Evolutionary conservation across 2,329 filamentous ascomycete genomes (phyloP), one percentile per base, ranked within the genome.

Genomic region (Pleurostoma richardsiae): DNA sequence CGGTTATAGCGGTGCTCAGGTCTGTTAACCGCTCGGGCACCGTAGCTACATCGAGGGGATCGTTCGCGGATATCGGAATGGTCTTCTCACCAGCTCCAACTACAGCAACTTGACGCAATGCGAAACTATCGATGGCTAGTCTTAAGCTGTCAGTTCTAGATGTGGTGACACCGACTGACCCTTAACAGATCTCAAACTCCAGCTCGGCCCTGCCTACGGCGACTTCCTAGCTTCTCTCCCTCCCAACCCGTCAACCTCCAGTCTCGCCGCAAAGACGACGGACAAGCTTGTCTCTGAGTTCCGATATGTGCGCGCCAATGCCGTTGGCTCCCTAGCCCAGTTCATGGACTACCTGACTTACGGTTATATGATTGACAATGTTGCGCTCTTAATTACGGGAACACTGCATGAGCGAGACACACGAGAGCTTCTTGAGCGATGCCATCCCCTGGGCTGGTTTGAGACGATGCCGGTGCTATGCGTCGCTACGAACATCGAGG

Each of bases 321-420:
- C 92, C 29, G 89, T 89, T 3, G 94, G 94, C 11, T 89, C 90
- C 1, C 82, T 96, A 36, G 86, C 91, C 52, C 90, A 89, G 64
- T 99, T 99, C 69, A 90, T 99, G 82, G 90, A 97, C 68, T 99
- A 96, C 69, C 76, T 99, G 51, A 99, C 94, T 2, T 99, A 99
- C 67, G 92, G 91, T 52, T 99, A 99, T 77, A 99, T 99, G 94
- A 99, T 99, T 69, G 94, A 99, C 72, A 99, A 99, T 61, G 90
- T 99, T 45, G 94, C 95, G 38, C 85, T 99, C 39, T 83, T 99
- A 61, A 99, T 99, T 68, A 99, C 94, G 27, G 94, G 94, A 52
- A 99, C 94, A 10, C 80, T 99, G 30, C 94, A 99, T 71, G 95
- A 99, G 72, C 83, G 94, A 64, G 94, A 99, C 67, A 99, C 94